Base-by-base conservation (phyloP, 257 asterid species). In the Apocynum venetum region DNA sequence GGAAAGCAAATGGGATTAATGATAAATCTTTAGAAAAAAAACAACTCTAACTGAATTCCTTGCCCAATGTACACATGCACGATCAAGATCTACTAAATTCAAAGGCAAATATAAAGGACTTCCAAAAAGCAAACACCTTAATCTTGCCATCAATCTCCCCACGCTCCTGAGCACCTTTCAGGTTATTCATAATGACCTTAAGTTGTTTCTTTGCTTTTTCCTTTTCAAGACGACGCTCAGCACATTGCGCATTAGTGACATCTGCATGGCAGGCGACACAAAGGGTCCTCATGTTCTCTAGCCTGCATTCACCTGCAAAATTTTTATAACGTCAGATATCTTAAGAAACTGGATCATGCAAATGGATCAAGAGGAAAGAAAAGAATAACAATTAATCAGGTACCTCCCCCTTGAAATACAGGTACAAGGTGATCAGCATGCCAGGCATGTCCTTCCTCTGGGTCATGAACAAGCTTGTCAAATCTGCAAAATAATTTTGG, bases 361-460 rank as follows among this genome's bases (percentile, higher is more conserved):
- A 36, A 13, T 55, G 55, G 76, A 76, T 38, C 73, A 17, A 43
- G 51, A 0, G 25, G 14, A 43, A 67, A 68, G 6, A 4, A 19
- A 68, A 40, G 51, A 56, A 75, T 68, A 79, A 43, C 40, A 49
- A 68, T 51, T 60, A 65, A 80, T 76, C 25, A 25, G 68, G 20
- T 81, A 93, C 99, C 99, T 89, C 99, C 99, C 74, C 99, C 99
- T 78, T 74, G 88, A 74, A 86, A 91, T 71, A 95, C 99, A 76
- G 98, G 94, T 83, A 91, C 81, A 56, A 95, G 89, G 87, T 95
- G 99, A 85, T 95, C 99, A 1, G 98, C 99, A 80, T 95, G 99
- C 99, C 99, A 95, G 76, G 99, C 94, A 84, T 93, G 91, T 82
- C 99, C 99, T 80, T 90, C 97, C 8, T 78, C 65, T 63, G 99